Conservation (phyloP, 805 yeast genomes). For the Jamesozyma rosinii region DNA sequence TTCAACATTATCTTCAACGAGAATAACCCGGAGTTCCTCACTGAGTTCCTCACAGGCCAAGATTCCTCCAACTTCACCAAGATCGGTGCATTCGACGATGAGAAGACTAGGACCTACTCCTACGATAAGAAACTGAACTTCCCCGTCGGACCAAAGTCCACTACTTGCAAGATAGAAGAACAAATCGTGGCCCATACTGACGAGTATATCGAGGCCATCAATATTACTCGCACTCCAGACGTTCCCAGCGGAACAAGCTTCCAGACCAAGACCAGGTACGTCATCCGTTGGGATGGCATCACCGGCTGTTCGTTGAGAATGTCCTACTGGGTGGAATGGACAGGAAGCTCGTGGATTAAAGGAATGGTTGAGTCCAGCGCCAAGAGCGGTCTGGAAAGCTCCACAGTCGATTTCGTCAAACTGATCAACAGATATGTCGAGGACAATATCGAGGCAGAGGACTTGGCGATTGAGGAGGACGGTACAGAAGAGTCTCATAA, state of each 20-base stretch:
- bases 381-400: conserved; percentile 60
- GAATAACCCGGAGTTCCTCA: conserved; percentile 40
- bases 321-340: conserved; percentile 73
- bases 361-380: conserved; percentile 78
- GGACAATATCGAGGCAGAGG: conserved; percentile 7
- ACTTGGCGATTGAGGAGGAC: neutral
- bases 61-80: conserved; percentile 32
- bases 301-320: conserved; percentile 44
- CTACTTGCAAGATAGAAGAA: conserved; percentile 63
- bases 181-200: conserved; percentile 42
- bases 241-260: conserved; percentile 87
- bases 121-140: conserved; percentile 70
- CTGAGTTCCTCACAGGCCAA: conserved; percentile 34
- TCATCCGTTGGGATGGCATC: conserved; percentile 60
- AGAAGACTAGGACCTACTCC: conserved; percentile 43
- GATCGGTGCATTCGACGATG: conserved; percentile 25
- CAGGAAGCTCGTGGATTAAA: conserved; percentile 83
- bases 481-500: neutral
- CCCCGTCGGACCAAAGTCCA: conserved; percentile 88
- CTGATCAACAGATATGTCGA: conserved; percentile 18
- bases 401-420: conserved; percentile 39
- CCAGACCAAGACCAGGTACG: conserved; percentile 58
- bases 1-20: conserved; percentile 49
- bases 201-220: conserved; percentile 48
- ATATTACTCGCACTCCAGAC: conserved; percentile 70